Evolutionary conservation across 345 rosid species (phyloP), one percentile per base, ranked within the genome.

Genomic region (Populus euphratica): DNA sequence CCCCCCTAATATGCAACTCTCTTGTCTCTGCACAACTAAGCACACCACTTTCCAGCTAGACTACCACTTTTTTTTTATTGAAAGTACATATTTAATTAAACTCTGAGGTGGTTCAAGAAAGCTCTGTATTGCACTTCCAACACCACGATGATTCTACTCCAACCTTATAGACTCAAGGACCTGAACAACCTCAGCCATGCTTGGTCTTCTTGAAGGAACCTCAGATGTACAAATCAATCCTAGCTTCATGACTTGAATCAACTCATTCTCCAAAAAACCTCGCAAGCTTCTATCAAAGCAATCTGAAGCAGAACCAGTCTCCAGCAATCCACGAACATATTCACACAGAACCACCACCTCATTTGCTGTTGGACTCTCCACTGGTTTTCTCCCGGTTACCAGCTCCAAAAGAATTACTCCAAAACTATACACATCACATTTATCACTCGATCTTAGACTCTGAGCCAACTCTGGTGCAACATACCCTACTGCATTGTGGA

Each of bases 381-480:
- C 98, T 0, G 98, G 98, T 86, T 90, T 92, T 82, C 94, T 87
- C 72, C 99, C 98, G 0, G 97, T 93, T 43, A 91, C 96, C 75
- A 96, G 85, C 90, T 96, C 99, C 79, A 96, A 85, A 44, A 96
- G 93, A 79, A 96, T 92, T 52, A 93, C 97, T 67, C 99, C 97
- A 36, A 88, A 93, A 79, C 98, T 96, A 73, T 92, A 93, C 74
- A 92, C 97, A 76, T 93, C 99, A 21, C 94, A 92, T 83, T 93
- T 96, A 79, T 96, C 97, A 47, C 95, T 91, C 43, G 83, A 75
- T 86, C 88, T 88, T 77, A 91, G 83, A 70, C 96, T 87, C 81
- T 92, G 94, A 78, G 96, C 91, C 85, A 96, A 77, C 85, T 96
- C 99, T 1, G 99, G 99, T 13, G 99, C 98, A n/a, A 96, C 94